phyloP scores from a whole-genome alignment of 257 asterid species.

The Plantago major region DNA sequence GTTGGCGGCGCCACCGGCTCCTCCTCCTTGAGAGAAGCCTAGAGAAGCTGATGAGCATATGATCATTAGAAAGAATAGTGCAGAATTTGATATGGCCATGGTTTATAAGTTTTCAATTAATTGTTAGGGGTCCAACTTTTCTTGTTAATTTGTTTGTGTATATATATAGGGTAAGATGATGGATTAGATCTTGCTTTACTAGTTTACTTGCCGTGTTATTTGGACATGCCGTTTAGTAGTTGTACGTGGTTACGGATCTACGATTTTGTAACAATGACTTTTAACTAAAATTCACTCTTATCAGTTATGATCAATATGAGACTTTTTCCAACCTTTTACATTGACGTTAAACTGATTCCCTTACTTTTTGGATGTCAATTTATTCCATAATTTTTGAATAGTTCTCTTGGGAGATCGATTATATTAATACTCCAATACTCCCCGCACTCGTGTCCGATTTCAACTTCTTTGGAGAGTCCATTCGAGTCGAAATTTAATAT shows the following conservation, averaged over 20 bases:
- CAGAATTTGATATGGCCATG: slow-evolving; percentile 18
- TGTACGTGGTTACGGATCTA: not conserved
- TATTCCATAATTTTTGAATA: too few species aligned
- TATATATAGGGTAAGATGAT: not conserved
- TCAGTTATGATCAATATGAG: too few species aligned
- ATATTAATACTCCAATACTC: too few species aligned
- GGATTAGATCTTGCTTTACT: not conserved
- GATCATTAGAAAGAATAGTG: slow-evolving; percentile 7
- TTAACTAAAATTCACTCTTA: not conserved
- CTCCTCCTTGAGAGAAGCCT: slow-evolving; percentile 21
- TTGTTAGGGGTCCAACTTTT: not conserved
- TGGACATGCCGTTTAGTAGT: not conserved
- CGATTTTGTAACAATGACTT: not conserved
- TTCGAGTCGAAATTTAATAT: too few species aligned
- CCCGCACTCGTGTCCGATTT: too few species aligned
- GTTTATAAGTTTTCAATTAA: not conserved
- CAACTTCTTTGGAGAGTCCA: too few species aligned
- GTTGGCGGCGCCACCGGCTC: not conserved
- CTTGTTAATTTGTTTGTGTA: not conserved
- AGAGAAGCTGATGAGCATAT: slow-evolving; percentile 16
- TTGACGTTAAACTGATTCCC: too few species aligned
- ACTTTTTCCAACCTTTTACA: too few species aligned
- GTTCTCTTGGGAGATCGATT: too few species aligned
- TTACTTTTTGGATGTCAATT: too few species aligned
- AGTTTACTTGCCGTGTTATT: not conserved